Base-by-base conservation (phyloP, 75 land plant species). In the Sequoia sempervirens region DNA sequence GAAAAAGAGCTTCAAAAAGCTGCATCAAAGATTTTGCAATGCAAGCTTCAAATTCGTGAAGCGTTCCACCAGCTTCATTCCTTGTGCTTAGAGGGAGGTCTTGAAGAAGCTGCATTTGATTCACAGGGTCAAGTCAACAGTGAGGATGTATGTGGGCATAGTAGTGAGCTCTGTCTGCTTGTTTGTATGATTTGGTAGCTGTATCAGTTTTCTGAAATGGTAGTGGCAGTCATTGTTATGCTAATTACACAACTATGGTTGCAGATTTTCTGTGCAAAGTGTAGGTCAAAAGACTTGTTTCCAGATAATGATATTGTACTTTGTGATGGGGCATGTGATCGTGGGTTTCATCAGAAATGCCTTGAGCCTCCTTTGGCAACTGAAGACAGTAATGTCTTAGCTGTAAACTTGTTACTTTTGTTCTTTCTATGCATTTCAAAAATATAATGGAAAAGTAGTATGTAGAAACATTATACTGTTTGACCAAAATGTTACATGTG, bases 1-100 rank as follows among this genome's bases (percentile, higher is more conserved):
- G 98, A 96, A 87, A 93, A 93, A 87, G 98, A 96, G 85, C 91
- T 96, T 81, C 86, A 94, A 46, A 90, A 93, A 26, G 98, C 98
- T 20, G 86, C 87, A 80, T 72, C 89, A 78, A 88, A 94, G 80
- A 96, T 96, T 45, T 23, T 87, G 69, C 87, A 87, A 18, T 87
- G 86, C 54, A 96, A 96, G 85, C 40, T 93, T 79, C 86, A 72
- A 85, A 89, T 96, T 15, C 90, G 98, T 37, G 89, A 88, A 68
- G 81, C 87, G 52, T 84, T 96, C 81, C 87, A 91, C 64, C 85
- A 83, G 34, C 85, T 96, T 45, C 91, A 94, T 83, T 47, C 81
- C 28, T 76, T 93, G 70, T 87, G 87, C 80, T 78, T 90, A 80
- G 91, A 89, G 85, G 98, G 98, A 70, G 86, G 83, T 80, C 82